A percentile compares a stretch with the other conserved stretches of the same genome.
These are phyloP conservation scores for Teratosphaeriaceae sp. DNA, from an alignment of 2,329 filamentous ascomycete species.

Conservation along the genomic window DNA sequence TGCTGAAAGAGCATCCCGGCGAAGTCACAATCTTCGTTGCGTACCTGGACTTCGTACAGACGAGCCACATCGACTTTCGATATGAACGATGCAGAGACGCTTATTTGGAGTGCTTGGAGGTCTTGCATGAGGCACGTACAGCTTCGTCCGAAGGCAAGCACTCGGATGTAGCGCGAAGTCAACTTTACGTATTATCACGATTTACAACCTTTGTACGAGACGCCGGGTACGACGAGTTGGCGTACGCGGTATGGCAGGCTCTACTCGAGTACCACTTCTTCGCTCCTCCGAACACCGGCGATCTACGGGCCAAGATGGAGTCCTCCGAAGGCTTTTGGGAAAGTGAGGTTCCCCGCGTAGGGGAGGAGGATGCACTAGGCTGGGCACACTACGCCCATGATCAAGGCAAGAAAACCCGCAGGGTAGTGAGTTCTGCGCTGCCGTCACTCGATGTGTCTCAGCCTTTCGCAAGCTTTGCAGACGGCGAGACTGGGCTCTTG, in stretches of 20 bases:
- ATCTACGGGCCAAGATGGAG: conserved; percentile 13
- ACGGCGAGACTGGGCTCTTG: conserved; percentile 46
- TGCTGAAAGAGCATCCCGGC: conserved; percentile 49
- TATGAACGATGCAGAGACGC: conserved; percentile 59
- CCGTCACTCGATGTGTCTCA: background rate
- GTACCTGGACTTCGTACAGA: conserved; percentile 66
- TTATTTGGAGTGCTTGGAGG: conserved; percentile 51
- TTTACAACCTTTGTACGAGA: conserved; percentile 68
- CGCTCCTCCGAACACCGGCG: conserved; percentile 35
- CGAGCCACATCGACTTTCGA: conserved; percentile 58
- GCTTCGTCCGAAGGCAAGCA: background rate
- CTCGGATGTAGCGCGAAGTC: conserved; percentile 20
- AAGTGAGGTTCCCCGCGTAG: conserved; percentile 69
- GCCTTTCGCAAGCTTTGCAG: conserved; percentile 33
- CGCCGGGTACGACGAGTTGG: conserved; percentile 70
- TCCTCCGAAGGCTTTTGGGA: conserved; percentile 77
- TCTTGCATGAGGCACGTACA: conserved; percentile 5
- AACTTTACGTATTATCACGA: conserved; percentile 66
- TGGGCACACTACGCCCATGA: conserved; percentile 51
- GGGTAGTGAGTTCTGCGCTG: background rate
- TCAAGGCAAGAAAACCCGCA: background rate
- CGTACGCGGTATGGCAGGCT: conserved; percentile 77
- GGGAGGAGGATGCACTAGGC: conserved; percentile 63
- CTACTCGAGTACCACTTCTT: conserved; percentile 66
- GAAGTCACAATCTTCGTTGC: conserved; percentile 65